Percentiles rank a stretch among this genome's conserved stretches.
phyloP scores from a whole-genome alignment of 2,329 filamentous ascomycete genomes.

The Aspergillus nomiae region DNA sequence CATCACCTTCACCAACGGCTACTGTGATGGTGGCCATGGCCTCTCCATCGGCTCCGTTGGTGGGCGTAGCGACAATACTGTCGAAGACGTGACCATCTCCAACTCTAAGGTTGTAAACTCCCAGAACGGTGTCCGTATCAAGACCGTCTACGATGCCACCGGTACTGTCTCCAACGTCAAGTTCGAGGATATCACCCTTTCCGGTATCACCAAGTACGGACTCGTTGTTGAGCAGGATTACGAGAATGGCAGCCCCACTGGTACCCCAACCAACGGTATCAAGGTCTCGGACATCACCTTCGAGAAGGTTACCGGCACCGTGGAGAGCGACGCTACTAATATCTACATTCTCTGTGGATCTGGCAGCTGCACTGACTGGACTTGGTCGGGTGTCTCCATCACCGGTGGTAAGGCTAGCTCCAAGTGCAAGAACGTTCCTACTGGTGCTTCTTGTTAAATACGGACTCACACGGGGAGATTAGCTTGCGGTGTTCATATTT shows the following conservation, averaged over 20 bases:
- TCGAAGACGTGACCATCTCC: slow-evolving; percentile 54
- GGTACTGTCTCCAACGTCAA: slow-evolving; percentile 56
- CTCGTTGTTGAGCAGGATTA: slow-evolving; percentile 59
- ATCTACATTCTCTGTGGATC: slow-evolving; percentile 58
- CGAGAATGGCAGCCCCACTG: slow-evolving; percentile 46
- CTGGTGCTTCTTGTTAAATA: slow-evolving; percentile 29
- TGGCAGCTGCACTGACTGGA: slow-evolving; percentile 51
- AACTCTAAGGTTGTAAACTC: slow-evolving; percentile 52
- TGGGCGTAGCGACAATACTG: slow-evolving; percentile 54
- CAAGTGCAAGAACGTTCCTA: slow-evolving; percentile 45
- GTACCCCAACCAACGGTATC: slow-evolving; percentile 40
- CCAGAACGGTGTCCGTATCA: slow-evolving; percentile 34
- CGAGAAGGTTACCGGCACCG: slow-evolving; percentile 37
- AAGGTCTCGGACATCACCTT: slow-evolving; percentile 42
- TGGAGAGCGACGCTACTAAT: slow-evolving; percentile 36
- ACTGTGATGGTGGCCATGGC: slow-evolving; percentile 44
- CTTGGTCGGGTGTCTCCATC: slow-evolving; percentile 52
- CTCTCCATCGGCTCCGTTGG: slow-evolving; percentile 44
- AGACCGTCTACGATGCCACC: slow-evolving; percentile 56
- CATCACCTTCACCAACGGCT: slow-evolving; percentile 49
- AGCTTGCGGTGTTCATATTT: background rate
- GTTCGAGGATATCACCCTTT: slow-evolving; percentile 56
- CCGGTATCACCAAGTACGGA: slow-evolving; percentile 53
- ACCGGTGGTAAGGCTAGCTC: slow-evolving; percentile 54
- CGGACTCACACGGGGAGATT: background rate